Evolutionary conservation across 2,329 filamentous ascomycete species (phyloP), one percentile per base, ranked within the genome.

Genomic region (Hypomyces perniciosus): DNA sequence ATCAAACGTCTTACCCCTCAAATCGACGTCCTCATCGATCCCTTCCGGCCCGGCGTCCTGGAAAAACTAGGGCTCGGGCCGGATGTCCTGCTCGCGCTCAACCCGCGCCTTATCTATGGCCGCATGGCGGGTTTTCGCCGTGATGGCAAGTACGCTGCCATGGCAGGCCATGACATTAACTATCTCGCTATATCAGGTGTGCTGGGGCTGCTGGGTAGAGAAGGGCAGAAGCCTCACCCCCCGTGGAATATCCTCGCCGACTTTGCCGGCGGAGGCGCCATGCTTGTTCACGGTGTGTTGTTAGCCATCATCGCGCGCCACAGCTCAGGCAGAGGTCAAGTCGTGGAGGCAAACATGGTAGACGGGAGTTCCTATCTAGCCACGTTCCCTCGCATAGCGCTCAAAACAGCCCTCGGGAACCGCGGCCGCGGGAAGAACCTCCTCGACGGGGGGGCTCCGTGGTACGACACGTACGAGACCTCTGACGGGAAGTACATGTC

Each of bases 301-400:
- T 74, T 96, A 20, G 92, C 93, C 0, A 68, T 97, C 53, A 62
- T 95, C 8, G 77, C 82, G 10, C 74, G 90, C 33, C 72, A 76
- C 44, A 71, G 68, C 40, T 83, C 75, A 0, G 89, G 89, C 0
- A 72, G 71, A 2, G 92, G 92, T 0, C 92, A 96, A 70, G 85
- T 96, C 9, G 90, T 97, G 7, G 90, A 96, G 71, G 89, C 88
- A 12, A 96, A 95, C 68, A 97, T 97, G 92, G 92, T 96, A 9
- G 92, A 97, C 70, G 92, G 92, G 7, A 81, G 80, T 26, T 80
- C 83, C 34, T 92, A 92, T 67, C 72, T 97, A 28, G 84, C 85
- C 1, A 86, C 84, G 0, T 92, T 92, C 70, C 85, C 88, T 46
- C 77, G 92, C 33, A 72, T 95, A 54, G 75, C 76, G 29, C 74